Evolutionary conservation across 2,329 filamentous ascomycete species (phyloP).

Genomic region (Lasiodiplodia hormozganensis): DNA sequence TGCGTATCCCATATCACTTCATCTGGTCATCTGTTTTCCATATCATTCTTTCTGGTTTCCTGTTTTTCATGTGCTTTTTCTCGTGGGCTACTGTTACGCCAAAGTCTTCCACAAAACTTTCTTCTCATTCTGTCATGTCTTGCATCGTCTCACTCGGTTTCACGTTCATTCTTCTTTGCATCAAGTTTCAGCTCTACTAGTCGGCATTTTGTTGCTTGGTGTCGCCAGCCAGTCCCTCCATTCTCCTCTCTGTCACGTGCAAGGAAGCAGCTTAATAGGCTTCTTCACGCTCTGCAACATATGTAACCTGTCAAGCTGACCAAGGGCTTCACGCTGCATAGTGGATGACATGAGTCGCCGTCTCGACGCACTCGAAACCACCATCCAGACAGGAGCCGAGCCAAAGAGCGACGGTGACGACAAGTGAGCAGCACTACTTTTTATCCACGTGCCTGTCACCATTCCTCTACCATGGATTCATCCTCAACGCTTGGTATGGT

Average conservation of each 20-base stretch:
- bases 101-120: background rate
- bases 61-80: too few relatives aligned
- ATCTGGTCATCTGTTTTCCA: background rate
- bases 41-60: too few relatives aligned
- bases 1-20: conserved; percentile 54
- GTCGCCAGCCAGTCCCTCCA: too few relatives aligned
- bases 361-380: conserved; percentile 81
- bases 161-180: too few relatives aligned
- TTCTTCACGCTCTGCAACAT: background rate
- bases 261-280: background rate
- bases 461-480: too few relatives aligned
- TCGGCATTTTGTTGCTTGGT: too few relatives aligned
- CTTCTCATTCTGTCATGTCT: background rate
- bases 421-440: background rate
- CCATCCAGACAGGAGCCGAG: conserved; percentile 62
- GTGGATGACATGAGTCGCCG: conserved; percentile 95
- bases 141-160: too few relatives aligned
- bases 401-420: conserved; percentile 27
- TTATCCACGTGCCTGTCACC: background rate
- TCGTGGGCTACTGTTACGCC: background rate
- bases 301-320: background rate
- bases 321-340: conserved; percentile 45
- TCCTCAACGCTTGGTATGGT: too few relatives aligned
- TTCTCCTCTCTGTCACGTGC: too few relatives aligned
- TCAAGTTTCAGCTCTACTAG: too few relatives aligned